Evolutionary conservation across 1,284 basidiomycete genomes (phyloP), one percentile per base, ranked within the genome.

Genomic region (Entoloma clypeatum): DNA sequence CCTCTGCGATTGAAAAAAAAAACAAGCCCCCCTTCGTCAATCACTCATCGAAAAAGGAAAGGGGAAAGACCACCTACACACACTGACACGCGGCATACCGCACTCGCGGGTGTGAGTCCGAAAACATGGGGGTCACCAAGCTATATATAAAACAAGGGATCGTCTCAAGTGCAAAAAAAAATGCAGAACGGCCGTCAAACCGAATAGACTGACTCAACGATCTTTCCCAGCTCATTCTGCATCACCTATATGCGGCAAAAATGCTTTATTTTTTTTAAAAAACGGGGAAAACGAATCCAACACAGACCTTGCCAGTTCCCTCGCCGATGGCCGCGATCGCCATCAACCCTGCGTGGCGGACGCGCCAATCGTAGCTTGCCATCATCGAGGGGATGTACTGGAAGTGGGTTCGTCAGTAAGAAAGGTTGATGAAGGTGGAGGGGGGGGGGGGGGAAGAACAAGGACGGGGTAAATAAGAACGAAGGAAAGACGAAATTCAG

Each of bases 51-150:
- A 26, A 2, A 36, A 41, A 21, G 18, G 23, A 16, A 44, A 25
- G 34, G 43, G 31, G 39, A 31, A 25, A 37, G 14, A 7, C 4
- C 16, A 72, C 79, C 57, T 68, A 88, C 86, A 92, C 71, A 71
- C 88, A 91, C 63, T 92, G 89, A 60, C 88, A 87, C 28, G 91
- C 87, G 1, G 86, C 88, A 57, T 82, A 86, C 19, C 88, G 73
- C 2, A 92, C 89, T 2, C 90, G 72, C 1, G 89, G 87, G 64
- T 92, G 82, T 0, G 78, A 58, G 58, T 92, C 90, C 32, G 66
- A 65, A 54, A 90, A 89, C 68, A 82, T 77, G 0, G 86, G 85
- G 0, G 74, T 74, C 16, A 92, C 81, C 9, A 92, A 69, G 17
- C 83, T 87, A 46, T 2, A 17, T n/a, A n/a, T 22, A 29, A 22